A percentile compares a stretch with the other conserved stretches of the same genome.
These are phyloP conservation scores for Poterioochromonas sp. DNA, from an alignment of 352 stramenopile genomes.

Conservation along the genomic window DNA sequence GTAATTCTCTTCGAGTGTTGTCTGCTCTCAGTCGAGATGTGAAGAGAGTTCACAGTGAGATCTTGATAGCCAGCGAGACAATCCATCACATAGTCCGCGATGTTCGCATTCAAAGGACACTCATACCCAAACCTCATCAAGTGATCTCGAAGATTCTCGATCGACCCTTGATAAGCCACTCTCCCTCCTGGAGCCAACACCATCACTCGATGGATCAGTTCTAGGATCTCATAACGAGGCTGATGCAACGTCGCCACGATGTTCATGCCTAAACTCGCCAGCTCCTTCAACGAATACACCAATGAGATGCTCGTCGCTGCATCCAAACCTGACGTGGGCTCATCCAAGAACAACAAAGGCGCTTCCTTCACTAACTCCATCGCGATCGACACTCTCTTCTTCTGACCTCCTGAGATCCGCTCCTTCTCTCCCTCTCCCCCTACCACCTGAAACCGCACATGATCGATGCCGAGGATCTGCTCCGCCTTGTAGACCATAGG, in stretches of 20 bases:
- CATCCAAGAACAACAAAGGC: neutral
- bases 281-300: neutral
- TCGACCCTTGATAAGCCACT: neutral
- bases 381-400: neutral
- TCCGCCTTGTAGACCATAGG: constrained; percentile 13
- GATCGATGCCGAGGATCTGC: constrained; percentile 3
- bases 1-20: too few species aligned
- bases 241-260: neutral
- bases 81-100: neutral
- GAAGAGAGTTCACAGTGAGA: too few species aligned
- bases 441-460: neutral
- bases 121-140: neutral
- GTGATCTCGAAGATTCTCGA: neutral
- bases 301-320: neutral
- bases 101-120: neutral
- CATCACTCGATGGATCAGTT: neutral
- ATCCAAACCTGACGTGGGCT: constrained; percentile 4
- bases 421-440: neutral
- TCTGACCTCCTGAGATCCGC: neutral
- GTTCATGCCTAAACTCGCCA: neutral
- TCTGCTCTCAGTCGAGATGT: too few species aligned
- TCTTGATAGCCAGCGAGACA: neutral
- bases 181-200: neutral
- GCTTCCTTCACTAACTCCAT: neutral
- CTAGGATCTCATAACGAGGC: neutral